phyloP scores from a whole-genome alignment of 2,329 filamentous ascomycete genomes.

The Coniochaeta pulveracea region DNA sequence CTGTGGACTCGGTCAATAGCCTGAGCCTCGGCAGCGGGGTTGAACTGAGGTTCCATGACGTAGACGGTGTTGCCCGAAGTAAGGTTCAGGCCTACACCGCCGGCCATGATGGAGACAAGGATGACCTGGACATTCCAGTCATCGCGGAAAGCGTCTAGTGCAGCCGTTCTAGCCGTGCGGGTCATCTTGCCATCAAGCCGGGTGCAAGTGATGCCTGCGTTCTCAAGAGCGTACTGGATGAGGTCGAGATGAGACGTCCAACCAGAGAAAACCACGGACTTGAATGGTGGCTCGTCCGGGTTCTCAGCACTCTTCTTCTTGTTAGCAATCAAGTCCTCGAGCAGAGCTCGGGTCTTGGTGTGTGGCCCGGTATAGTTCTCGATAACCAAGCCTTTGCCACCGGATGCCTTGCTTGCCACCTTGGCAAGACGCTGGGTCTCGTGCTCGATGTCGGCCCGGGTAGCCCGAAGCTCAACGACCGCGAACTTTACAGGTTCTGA shows the following conservation, averaged over 20 bases:
- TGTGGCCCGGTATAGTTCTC: conserved; percentile 72
- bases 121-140: conserved; percentile 66
- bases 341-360: conserved; percentile 77
- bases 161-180: conserved; percentile 58
- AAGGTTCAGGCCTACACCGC: conserved; percentile 83
- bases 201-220: conserved; percentile 54
- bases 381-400: conserved; percentile 40
- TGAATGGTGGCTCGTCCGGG: conserved; percentile 63
- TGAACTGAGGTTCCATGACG: conserved; percentile 98
- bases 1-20: conserved; percentile 89
- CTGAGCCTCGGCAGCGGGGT: conserved; percentile 88
- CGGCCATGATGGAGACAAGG: conserved; percentile 84
- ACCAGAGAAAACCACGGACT: conserved; percentile 90
- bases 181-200: conserved; percentile 90
- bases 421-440: conserved; percentile 37
- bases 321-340: conserved; percentile 60
- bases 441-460: conserved; percentile 45
- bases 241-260: conserved; percentile 94
- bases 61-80: conserved; percentile 80
- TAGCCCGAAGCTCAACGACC: conserved; percentile 58
- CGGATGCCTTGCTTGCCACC: conserved; percentile 40
- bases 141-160: conserved; percentile 68
- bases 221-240: conserved; percentile 69
- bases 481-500: conserved; percentile 48
- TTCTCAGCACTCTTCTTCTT: conserved; percentile 49